These are phyloP conservation scores for Warburgia ugandensis DNA, from an alignment of 164 flowering plant species.

Conservation along the genomic window DNA sequence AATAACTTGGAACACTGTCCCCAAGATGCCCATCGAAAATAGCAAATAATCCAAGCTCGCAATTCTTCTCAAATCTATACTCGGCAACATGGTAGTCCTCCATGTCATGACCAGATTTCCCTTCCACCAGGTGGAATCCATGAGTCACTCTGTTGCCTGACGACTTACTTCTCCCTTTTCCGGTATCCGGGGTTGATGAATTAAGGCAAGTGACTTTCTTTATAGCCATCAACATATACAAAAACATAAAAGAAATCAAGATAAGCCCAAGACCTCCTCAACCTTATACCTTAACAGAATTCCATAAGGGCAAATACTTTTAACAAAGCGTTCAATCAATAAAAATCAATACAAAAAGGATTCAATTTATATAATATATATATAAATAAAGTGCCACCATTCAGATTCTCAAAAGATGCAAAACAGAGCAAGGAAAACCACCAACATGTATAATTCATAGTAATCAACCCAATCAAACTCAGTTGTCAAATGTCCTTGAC, in stretches of 20 bases:
- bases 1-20: slow-evolving; percentile 44
- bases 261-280: not conserved
- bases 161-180: slow-evolving; percentile 48
- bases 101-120: slow-evolving; percentile 60
- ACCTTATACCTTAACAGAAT: no score
- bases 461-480: no score
- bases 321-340: no score
- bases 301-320: no score
- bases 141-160: slow-evolving; percentile 31
- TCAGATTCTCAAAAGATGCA: no score
- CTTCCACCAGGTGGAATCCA: slow-evolving; percentile 62
- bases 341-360: no score
- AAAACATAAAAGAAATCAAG: slow-evolving; percentile 6
- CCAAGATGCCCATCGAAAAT: slow-evolving; percentile 71
- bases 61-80: slow-evolving; percentile 28
- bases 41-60: slow-evolving; percentile 60
- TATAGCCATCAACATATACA: not conserved
- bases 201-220: slow-evolving; percentile 32
- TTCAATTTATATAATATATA: no score
- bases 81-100: slow-evolving; percentile 70
- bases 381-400: no score
- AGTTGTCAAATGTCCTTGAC: no score
- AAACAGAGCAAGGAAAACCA: no score
- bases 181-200: slow-evolving; percentile 41
- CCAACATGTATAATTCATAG: no score